These are phyloP conservation scores for Epichloe sp. DNA, from an alignment of 2,329 filamentous ascomycete genomes.

Conservation along the genomic window DNA sequence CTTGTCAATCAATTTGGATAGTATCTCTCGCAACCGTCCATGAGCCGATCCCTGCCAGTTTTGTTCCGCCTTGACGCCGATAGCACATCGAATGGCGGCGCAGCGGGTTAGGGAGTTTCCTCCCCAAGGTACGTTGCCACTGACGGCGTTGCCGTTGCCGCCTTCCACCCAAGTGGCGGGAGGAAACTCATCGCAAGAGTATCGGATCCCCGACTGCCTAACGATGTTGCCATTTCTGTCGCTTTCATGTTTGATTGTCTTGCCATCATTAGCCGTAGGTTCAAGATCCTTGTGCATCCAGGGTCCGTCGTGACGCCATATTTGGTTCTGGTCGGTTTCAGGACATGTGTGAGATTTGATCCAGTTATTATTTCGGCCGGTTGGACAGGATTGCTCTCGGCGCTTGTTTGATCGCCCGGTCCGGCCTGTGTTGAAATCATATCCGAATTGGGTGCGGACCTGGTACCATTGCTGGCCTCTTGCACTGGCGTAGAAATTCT, in stretches of 20 bases:
- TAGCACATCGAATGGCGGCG: not conserved
- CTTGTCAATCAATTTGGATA: too few relatives aligned
- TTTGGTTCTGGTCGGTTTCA: not conserved
- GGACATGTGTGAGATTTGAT: not conserved
- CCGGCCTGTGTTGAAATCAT: not conserved
- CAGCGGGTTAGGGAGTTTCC: not conserved
- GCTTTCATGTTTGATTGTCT: not conserved
- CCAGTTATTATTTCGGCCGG: not conserved
- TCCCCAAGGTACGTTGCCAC: not conserved
- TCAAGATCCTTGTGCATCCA: not conserved
- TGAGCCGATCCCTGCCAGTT: not conserved
- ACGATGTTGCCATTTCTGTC: not conserved
- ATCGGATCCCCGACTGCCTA: not conserved
- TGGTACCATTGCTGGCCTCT: too few relatives aligned
- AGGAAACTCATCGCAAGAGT: not conserved
- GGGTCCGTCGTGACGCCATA: not conserved
- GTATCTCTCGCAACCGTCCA: not conserved
- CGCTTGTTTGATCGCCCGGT: not conserved
- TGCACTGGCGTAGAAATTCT: not conserved
- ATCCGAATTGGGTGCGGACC: too few relatives aligned
- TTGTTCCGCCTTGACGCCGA: not conserved
- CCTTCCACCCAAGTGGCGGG: not conserved
- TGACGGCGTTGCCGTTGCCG: not conserved
- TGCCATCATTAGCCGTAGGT: not conserved
- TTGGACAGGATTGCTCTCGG: not conserved